phyloP scores from a whole-genome alignment of 1,284 basidiomycete species.

The Cystobasidiaceae sp. region DNA sequence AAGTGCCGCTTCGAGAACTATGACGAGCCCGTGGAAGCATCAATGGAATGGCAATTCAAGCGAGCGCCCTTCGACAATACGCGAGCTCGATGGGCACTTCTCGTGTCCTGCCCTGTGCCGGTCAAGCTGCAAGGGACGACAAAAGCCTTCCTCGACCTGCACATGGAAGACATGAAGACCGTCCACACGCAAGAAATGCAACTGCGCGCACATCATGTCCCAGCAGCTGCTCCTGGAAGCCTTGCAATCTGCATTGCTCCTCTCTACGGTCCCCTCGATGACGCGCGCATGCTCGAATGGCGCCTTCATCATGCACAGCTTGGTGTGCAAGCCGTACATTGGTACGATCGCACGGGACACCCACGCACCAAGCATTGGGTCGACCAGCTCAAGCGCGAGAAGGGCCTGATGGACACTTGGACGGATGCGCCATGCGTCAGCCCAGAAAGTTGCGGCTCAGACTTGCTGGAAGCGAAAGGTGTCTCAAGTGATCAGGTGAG shows the following conservation, averaged over 20 bases:
- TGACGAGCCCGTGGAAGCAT: not conserved
- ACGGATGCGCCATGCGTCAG: constrained; percentile 1
- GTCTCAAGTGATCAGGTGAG: constrained; percentile 27
- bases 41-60: constrained; percentile 4
- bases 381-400: not conserved
- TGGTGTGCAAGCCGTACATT: constrained; percentile 20
- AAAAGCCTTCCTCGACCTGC: not conserved
- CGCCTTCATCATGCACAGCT: constrained; percentile 17
- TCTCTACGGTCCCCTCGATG: constrained; percentile 8
- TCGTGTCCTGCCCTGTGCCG: constrained; percentile 10
- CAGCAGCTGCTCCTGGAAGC: not conserved
- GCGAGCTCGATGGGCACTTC: constrained; percentile 2
- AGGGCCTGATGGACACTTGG: constrained; percentile 1
- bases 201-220: not conserved
- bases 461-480: not conserved
- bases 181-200: not conserved
- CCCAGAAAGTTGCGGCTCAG: not conserved
- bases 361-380: constrained; percentile 5
- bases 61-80: constrained; percentile 1
- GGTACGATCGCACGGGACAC: not conserved
- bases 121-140: not conserved
- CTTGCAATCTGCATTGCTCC: constrained; percentile 23
- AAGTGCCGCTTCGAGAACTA: not conserved
- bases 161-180: not conserved
- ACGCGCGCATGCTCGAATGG: constrained; percentile 12